A percentile compares a stretch with the other conserved stretches of the same genome.
Evolutionary conservation across 306 rosid genomes (phyloP).

Genomic region (Carpinus viminea): DNA sequence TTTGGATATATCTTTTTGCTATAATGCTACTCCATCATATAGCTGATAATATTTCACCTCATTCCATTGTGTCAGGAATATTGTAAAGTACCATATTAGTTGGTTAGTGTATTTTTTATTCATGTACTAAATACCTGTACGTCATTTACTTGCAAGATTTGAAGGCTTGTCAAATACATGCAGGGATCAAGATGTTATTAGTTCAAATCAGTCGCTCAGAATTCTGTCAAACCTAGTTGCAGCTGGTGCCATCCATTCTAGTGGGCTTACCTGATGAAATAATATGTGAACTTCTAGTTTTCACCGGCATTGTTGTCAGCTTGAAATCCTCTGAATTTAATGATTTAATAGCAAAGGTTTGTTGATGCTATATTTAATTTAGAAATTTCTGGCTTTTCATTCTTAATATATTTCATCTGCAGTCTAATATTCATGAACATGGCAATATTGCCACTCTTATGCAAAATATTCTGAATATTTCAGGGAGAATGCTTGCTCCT

Average conservation of each 20-base stretch:
- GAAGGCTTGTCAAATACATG: constrained; percentile 22
- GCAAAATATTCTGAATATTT: background rate
- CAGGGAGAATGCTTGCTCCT: constrained; percentile 52
- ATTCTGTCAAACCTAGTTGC: constrained; percentile 86
- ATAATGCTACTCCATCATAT: background rate
- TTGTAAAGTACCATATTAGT: background rate
- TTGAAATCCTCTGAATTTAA: constrained; percentile 61
- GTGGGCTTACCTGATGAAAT: constrained; percentile 63
- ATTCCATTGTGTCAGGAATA: background rate
- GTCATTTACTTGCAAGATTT: constrained; percentile 15
- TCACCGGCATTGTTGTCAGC: constrained; percentile 52
- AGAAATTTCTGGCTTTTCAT: constrained; percentile 29
- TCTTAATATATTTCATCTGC: background rate
- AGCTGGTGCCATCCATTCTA: constrained; percentile 66
- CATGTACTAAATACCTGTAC: background rate
- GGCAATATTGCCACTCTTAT: background rate
- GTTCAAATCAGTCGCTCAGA: constrained; percentile 67
- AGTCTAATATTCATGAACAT: background rate
- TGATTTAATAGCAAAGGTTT: constrained; percentile 73
- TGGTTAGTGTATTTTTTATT: background rate
- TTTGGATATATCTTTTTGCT: background rate
- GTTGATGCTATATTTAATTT: no score
- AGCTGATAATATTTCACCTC: background rate
- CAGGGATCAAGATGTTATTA: constrained; percentile 67
- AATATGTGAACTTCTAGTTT: constrained; percentile 67